phyloP scores from a whole-genome alignment of 257 asterid genomes.

The Solanum chmielewskii region DNA sequence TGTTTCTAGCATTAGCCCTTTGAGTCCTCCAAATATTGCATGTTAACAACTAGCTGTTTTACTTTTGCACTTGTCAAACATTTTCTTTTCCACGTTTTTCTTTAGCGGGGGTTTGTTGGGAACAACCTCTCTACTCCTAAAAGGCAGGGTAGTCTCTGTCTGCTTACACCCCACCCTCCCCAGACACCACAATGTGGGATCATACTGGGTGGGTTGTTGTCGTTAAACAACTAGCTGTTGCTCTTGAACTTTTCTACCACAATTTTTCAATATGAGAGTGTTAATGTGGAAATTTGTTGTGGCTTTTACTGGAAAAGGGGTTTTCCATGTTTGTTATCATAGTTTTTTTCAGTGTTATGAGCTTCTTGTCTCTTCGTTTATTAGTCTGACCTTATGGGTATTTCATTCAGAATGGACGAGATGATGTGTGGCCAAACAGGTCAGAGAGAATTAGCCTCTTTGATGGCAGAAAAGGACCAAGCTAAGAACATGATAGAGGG shows the following conservation, averaged over 20 bases:
- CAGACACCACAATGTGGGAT: background rate
- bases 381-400: constrained; percentile 1
- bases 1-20: background rate
- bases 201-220: background rate
- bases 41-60: background rate
- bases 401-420: constrained; percentile 75
- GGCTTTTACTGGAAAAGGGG: background rate
- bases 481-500: constrained; percentile 32
- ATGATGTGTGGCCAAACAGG: constrained; percentile 78
- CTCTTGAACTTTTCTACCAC: background rate
- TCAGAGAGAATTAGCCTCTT: constrained; percentile 51
- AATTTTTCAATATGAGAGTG: background rate
- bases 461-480: constrained; percentile 35
- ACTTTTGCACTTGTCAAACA: background rate
- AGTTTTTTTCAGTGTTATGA: background rate
- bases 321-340: background rate
- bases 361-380: background rate
- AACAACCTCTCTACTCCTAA: background rate
- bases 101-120: background rate
- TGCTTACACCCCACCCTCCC: background rate
- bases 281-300: background rate
- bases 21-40: background rate
- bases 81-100: background rate
- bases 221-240: background rate
- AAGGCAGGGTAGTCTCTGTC: background rate